These are phyloP conservation scores for Epichloe brachyelytri DNA, from an alignment of 2,329 filamentous ascomycete genomes.

Conservation along the genomic window DNA sequence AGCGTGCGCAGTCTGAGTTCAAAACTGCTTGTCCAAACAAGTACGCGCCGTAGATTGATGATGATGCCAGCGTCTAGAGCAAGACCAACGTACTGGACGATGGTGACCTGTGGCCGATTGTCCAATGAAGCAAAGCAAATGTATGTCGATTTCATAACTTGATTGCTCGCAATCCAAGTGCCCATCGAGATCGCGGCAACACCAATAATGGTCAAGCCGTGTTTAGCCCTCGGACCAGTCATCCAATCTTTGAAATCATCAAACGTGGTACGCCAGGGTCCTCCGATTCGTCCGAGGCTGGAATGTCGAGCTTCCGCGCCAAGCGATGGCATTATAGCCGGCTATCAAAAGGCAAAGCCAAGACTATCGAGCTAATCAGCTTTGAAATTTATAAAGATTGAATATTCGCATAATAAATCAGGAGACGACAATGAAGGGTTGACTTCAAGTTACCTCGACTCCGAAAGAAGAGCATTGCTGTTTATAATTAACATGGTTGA, in stretches of 20 bases:
- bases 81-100: conserved; percentile 32
- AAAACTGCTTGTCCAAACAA: conserved; percentile 37
- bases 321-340: conserved; percentile 30
- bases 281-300: conserved; percentile 23
- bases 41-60: conserved; percentile 36
- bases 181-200: conserved; percentile 29
- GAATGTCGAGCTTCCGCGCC: conserved; percentile 17
- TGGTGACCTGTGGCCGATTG: conserved; percentile 20
- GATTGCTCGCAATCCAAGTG: conserved; percentile 26
- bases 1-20: conserved; percentile 33
- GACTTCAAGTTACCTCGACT: conserved; percentile 26
- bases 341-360: conserved; percentile 34
- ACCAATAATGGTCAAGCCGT: conserved; percentile 23
- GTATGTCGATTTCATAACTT: conserved; percentile 33
- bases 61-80: conserved; percentile 33
- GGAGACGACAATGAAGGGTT: background rate
- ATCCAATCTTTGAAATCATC: conserved; percentile 38
- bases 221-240: conserved; percentile 24
- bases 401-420: background rate
- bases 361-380: conserved; percentile 19
- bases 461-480: conserved; percentile 39
- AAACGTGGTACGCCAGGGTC: conserved; percentile 33
- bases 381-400: background rate
- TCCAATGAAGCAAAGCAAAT: conserved; percentile 35
- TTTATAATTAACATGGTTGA: conserved; percentile 30